phyloP scores from a whole-genome alignment of 768 basidiomycete genomes.

The Boletus pseudopeckii region DNA sequence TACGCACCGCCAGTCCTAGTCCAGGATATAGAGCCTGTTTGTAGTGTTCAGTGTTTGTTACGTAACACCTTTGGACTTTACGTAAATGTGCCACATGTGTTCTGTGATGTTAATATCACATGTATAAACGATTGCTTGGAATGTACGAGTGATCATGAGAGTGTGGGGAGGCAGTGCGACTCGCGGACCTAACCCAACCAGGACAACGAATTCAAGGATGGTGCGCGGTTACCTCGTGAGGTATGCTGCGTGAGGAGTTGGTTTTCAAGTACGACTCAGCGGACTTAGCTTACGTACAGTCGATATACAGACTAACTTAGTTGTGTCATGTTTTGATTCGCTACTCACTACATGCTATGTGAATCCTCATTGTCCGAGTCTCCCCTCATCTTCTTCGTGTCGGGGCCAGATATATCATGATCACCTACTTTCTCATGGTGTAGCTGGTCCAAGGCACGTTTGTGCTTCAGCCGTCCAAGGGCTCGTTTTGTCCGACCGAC shows the following conservation, averaged over 20 bases:
- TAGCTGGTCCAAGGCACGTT: slow-evolving; percentile 39
- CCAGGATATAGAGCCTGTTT: neutral
- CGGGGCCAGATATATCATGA: slow-evolving; percentile 2
- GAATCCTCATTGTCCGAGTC: slow-evolving; percentile 6
- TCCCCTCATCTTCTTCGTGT: slow-evolving; percentile 19
- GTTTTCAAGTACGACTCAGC: too few species aligned
- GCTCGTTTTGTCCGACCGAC: slow-evolving; percentile 41
- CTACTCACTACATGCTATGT: neutral
- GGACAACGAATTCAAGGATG: too few species aligned
- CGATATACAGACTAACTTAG: too few species aligned
- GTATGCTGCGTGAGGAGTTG: too few species aligned
- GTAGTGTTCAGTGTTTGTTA: neutral
- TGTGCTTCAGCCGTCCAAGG: slow-evolving; percentile 50
- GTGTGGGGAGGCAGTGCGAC: too few species aligned
- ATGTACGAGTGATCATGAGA: too few species aligned
- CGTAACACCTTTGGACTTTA: neutral
- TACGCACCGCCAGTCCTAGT: neutral
- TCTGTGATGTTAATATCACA: too few species aligned
- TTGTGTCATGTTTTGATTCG: neutral
- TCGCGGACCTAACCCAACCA: too few species aligned
- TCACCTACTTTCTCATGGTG: slow-evolving; percentile 9
- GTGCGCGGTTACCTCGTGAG: too few species aligned
- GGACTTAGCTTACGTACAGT: too few species aligned
- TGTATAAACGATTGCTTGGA: too few species aligned
- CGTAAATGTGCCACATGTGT: too few species aligned